These are phyloP conservation scores for Serpula lacrymans DNA, from an alignment of 768 basidiomycete species.

Conservation along the genomic window DNA sequence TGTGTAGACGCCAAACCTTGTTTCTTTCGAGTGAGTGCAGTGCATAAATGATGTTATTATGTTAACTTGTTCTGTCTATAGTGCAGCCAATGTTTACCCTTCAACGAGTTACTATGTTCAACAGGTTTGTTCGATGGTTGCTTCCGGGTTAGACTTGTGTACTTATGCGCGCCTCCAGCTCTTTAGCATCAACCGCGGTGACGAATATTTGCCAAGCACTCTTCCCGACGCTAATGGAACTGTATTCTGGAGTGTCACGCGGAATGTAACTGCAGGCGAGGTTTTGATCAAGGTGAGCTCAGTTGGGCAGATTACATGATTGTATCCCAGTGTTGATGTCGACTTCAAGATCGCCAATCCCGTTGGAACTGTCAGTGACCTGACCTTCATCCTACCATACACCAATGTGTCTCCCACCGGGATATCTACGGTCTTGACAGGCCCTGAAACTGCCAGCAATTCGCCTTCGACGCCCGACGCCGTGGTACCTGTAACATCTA, in stretches of 20 bases:
- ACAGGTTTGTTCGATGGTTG: slow-evolving; percentile 35
- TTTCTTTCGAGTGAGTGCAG: slow-evolving; percentile 56
- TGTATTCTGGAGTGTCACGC: slow-evolving; percentile 60
- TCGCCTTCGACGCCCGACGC: slow-evolving; percentile 47
- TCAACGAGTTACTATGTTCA: slow-evolving; percentile 65
- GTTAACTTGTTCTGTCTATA: slow-evolving; percentile 16
- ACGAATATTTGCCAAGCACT: slow-evolving; percentile 62
- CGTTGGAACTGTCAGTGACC: slow-evolving; percentile 30
- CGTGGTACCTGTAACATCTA: slow-evolving; percentile 44
- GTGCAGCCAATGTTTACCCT: slow-evolving; percentile 50
- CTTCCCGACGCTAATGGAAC: slow-evolving; percentile 46
- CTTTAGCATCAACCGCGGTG: slow-evolving; percentile 60
- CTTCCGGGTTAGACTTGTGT: not conserved
- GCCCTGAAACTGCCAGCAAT: slow-evolving; percentile 50
- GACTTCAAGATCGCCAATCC: slow-evolving; percentile 56
- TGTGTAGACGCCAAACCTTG: slow-evolving; percentile 52
- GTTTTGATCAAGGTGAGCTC: slow-evolving; percentile 57
- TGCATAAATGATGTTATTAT: not conserved
- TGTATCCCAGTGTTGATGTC: not conserved
- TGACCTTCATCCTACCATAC: slow-evolving; percentile 59
- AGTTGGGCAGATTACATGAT: not conserved
- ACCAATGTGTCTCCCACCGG: slow-evolving; percentile 40
- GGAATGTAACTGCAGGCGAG: slow-evolving; percentile 24
- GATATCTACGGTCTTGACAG: slow-evolving; percentile 47
- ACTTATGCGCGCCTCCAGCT: slow-evolving; percentile 35